These are phyloP conservation scores for Colletotrichum zoysiae DNA, from an alignment of 2,329 filamentous ascomycete genomes.

Conservation along the genomic window DNA sequence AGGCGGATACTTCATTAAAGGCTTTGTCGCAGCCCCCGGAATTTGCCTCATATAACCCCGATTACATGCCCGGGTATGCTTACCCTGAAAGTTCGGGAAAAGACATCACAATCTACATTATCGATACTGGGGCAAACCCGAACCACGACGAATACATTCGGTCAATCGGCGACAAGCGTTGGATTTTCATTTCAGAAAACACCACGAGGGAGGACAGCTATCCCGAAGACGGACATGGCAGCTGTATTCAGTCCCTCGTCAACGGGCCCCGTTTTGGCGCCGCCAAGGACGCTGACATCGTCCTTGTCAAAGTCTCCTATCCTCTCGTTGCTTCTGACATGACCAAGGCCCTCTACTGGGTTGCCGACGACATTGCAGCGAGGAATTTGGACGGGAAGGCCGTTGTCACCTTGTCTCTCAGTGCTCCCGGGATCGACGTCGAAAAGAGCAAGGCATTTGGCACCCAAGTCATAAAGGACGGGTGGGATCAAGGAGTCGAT, in stretches of 20 bases:
- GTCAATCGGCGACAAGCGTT: background rate
- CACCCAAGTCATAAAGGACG: background rate
- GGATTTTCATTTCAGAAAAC: accelerated
- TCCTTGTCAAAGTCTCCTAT: background rate
- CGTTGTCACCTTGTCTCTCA: background rate
- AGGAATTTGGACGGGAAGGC: background rate
- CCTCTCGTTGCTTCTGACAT: background rate
- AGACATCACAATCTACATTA: background rate
- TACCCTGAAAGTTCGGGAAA: background rate
- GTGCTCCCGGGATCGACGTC: background rate
- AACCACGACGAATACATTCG: background rate
- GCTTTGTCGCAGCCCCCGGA: background rate
- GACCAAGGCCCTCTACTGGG: background rate
- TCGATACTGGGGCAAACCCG: background rate
- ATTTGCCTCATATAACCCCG: background rate
- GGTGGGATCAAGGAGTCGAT: accelerated
- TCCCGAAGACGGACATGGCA: background rate
- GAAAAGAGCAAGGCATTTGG: background rate
- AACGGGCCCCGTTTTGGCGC: background rate
- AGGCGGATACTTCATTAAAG: background rate
- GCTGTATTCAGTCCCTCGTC: background rate
- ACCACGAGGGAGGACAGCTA: background rate
- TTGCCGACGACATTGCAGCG: background rate
- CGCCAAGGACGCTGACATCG: background rate
- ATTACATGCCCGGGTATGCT: background rate